Evolutionary conservation across 1,139 yeast species (phyloP), one percentile per base, ranked within the genome.

Genomic region (Dujonia santamariae): DNA sequence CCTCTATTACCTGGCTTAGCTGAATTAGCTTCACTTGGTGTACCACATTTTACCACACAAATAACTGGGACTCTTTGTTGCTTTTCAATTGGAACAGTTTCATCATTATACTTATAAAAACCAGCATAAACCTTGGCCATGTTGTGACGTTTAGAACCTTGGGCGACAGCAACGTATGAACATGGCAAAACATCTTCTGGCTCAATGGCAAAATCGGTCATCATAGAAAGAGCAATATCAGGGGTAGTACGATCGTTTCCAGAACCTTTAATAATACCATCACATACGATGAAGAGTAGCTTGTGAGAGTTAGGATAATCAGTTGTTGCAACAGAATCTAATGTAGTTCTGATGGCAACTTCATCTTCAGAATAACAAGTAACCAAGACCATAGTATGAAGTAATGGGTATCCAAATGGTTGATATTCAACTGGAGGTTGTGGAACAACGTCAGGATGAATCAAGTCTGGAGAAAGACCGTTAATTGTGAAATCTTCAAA

Each of bases 1-100:
- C 98, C 98, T 68, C 98, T 80, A 59, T 92, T 92, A 50, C 98
- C 98, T 9, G 97, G 97, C 53, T 92, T 92, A n/a, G 94, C 72
- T 5, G 81, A 64, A 15, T 64, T 61, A 14, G 78, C 80, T 56
- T 92, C 98, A 24, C 76, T 83, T 4, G 92, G 88, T 0, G 96
- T 85, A 43, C 98, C 98, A 61, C 96, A 87, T 59, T 92, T 92
- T 30, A 87, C 96, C 49, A 92, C 69, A 18, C 83, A 67, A 19
- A 92, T 54, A 51, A 92, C 71, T 1, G 98, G 97, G 22, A 86
- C 88, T 46, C 94, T 75, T 59, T 88, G 96, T 57, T 90, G 97
- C 45, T 83, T 83, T 46, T 84, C 88, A 3, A 67, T 67, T 3
- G 94, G 85, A 31, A 86, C 79, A 3, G 94, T 84, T 6, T 61